Evolutionary conservation across 2,329 filamentous ascomycete species (phyloP).

Genomic region (Fusarium tupiense): DNA sequence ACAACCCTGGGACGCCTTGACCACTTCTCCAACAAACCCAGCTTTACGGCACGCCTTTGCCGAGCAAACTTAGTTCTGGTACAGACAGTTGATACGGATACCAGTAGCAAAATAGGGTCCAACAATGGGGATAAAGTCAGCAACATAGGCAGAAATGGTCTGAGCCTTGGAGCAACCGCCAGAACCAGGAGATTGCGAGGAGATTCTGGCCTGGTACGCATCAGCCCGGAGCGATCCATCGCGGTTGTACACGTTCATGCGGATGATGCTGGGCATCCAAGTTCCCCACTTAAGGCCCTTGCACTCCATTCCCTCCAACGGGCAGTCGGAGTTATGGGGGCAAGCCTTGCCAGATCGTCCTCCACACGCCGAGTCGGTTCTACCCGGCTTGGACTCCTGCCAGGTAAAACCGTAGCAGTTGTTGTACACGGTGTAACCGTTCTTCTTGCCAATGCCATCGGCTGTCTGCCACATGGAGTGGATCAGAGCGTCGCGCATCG

Average conservation of each 20-base stretch:
- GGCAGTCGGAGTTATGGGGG: background rate
- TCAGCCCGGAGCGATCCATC: background rate
- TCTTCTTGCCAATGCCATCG: background rate
- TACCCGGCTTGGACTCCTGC: background rate
- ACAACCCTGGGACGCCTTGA: background rate
- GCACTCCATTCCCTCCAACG: slow-evolving; percentile 6
- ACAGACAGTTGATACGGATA: background rate
- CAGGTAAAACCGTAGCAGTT: background rate
- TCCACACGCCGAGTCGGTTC: background rate
- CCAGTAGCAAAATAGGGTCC: slow-evolving; percentile 4
- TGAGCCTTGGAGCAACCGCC: background rate
- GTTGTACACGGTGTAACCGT: background rate
- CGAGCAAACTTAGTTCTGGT: slow-evolving; percentile 46
- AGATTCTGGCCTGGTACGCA: background rate
- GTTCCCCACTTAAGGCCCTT: background rate
- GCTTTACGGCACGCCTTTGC: background rate
- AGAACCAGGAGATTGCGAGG: background rate
- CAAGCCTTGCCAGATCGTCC: background rate
- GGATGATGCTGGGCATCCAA: slow-evolving; percentile 8
- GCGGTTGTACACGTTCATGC: slow-evolving; percentile 8
- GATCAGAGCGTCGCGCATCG: slow-evolving; percentile 3
- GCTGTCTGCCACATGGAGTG: background rate
- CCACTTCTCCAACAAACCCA: background rate
- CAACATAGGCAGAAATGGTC: background rate
- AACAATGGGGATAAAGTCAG: background rate